phyloP scores from a whole-genome alignment of 2,329 filamentous ascomycete species.

The Beauveria sp. region DNA sequence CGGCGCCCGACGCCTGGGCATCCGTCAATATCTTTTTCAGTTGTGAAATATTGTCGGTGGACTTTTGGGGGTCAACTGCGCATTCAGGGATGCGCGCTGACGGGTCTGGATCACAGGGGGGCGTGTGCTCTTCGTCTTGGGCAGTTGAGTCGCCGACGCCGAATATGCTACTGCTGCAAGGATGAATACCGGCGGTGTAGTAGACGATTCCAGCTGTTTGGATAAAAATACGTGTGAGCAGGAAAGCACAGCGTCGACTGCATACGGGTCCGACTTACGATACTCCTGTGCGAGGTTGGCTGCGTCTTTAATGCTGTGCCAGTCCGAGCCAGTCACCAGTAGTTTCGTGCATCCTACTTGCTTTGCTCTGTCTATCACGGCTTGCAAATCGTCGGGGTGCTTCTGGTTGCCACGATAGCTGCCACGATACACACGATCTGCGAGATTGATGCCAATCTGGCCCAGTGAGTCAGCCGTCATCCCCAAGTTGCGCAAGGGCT shows the following conservation, averaged over 20 bases:
- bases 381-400: conserved; percentile 66
- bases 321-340: conserved; percentile 87
- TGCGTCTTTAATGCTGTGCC: conserved; percentile 69
- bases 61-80: conserved; percentile 35
- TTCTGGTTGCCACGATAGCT: conserved; percentile 71
- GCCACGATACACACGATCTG: conserved; percentile 84
- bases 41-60: conserved; percentile 43
- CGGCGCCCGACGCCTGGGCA: conserved; percentile 39
- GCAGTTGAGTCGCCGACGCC: conserved; percentile 32
- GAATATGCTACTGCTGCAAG: conserved; percentile 78
- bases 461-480: conserved; percentile 12
- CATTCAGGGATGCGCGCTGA: conserved; percentile 42
- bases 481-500: neutral
- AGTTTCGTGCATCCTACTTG: conserved; percentile 80
- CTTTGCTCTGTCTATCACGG: conserved; percentile 70
- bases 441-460: conserved; percentile 88
- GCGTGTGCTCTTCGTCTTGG: conserved; percentile 34
- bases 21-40: conserved; percentile 58
- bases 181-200: conserved; percentile 88
- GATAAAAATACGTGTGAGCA: conserved; percentile 8
- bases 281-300: conserved; percentile 66
- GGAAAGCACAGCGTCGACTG: neutral
- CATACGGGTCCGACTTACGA: conserved; percentile 43
- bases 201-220: conserved; percentile 68
- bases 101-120: conserved; percentile 47